A percentile compares a stretch with the other conserved stretches of the same genome.
Conservation (phyloP, 1,284 basidiomycete species). For the Macrocystidia cucumis region DNA sequence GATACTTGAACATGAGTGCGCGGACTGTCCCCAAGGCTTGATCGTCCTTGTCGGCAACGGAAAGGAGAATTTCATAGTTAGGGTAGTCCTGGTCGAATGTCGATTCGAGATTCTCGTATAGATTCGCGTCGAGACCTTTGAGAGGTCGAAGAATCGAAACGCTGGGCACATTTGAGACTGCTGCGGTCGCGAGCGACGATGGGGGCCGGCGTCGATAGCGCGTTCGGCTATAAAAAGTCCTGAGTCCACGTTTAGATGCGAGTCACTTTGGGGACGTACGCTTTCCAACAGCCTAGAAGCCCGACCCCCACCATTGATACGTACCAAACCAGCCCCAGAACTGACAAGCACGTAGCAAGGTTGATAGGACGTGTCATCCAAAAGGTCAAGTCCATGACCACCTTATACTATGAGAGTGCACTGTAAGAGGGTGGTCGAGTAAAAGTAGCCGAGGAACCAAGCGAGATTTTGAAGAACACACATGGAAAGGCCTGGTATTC, state of each 20-base stretch:
- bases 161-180: constrained; percentile 58
- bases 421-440: too few relatives aligned
- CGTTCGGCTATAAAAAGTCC: constrained; percentile 48
- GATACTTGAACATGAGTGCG: constrained; percentile 72
- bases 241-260: too few relatives aligned
- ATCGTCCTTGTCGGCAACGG: constrained; percentile 76
- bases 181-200: constrained; percentile 51
- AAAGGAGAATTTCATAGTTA: constrained; percentile 83
- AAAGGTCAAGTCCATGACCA: too few relatives aligned
- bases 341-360: too few relatives aligned
- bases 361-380: too few relatives aligned
- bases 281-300: constrained; percentile 69
- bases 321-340: constrained; percentile 65
- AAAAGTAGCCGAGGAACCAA: too few relatives aligned
- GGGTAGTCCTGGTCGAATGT: constrained; percentile 86
- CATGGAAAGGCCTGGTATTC: too few relatives aligned
- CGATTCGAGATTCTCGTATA: constrained; percentile 90
- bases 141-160: constrained; percentile 89
- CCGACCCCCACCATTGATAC: constrained; percentile 65
- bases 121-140: constrained; percentile 87
- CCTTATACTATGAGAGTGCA: too few relatives aligned
- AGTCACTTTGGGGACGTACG: constrained; percentile 45
- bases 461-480: too few relatives aligned
- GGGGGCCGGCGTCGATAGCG: constrained; percentile 63
- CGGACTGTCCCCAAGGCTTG: constrained; percentile 76